Conservation (phyloP, 2,329 filamentous ascomycete genomes). For the Cladophialophora yegresii region DNA sequence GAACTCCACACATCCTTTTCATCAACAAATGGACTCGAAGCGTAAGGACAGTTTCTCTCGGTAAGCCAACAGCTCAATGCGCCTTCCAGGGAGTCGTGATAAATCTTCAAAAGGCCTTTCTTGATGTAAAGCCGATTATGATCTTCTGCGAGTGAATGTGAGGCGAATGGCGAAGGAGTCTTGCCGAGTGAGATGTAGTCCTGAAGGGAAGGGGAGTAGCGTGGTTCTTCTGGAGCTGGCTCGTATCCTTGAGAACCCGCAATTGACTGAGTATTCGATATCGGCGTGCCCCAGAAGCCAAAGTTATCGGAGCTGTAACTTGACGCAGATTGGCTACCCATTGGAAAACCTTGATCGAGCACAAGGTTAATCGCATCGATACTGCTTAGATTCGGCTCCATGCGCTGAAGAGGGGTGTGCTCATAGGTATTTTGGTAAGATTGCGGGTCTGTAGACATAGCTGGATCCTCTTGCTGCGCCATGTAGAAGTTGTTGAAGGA, state of each 20-base stretch:
- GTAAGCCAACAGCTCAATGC: constrained; percentile 31
- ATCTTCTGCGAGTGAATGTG: constrained; percentile 40
- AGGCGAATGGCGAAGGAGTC: constrained; percentile 13
- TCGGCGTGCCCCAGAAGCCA: constrained; percentile 5
- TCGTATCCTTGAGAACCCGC: constrained; percentile 22
- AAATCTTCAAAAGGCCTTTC: constrained; percentile 32
- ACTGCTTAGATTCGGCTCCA: neutral
- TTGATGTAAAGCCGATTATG: constrained; percentile 44
- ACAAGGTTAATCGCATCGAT: neutral
- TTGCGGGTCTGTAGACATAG: constrained; percentile 6
- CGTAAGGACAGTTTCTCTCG: constrained; percentile 41
- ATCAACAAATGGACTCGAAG: constrained; percentile 27
- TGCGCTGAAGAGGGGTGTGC: neutral
- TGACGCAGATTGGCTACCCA: constrained; percentile 3
- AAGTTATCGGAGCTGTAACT: constrained; percentile 3
- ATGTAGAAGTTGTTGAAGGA: constrained; percentile 2
- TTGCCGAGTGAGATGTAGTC: neutral
- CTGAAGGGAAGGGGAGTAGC: constrained; percentile 14
- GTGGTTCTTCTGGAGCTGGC: constrained; percentile 19
- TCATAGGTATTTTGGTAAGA: neutral
- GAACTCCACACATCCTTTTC: constrained; percentile 17
- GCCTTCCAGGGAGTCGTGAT: constrained; percentile 29
- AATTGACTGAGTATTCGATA: constrained; percentile 10
- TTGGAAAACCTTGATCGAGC: constrained; percentile 3
- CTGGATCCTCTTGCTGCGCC: neutral